phyloP scores from a whole-genome alignment of 2,329 filamentous ascomycete species.

The Scytalidium lignicola region DNA sequence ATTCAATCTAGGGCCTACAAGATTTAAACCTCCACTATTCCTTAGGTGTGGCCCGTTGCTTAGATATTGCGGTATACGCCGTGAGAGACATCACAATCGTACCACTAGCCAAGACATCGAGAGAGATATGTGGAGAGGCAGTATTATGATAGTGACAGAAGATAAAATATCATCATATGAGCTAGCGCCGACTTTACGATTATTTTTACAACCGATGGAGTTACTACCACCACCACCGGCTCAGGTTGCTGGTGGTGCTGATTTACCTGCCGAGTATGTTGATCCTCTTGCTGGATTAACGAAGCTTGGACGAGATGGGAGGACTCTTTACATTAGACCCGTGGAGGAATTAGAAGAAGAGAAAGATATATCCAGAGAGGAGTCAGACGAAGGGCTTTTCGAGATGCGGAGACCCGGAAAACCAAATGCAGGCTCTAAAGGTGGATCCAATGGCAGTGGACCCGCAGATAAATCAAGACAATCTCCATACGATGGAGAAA shows the following conservation, averaged over 20 bases:
- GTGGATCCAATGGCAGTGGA: conserved; percentile 12
- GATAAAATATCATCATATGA: conserved; percentile 80
- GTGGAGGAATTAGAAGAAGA: conserved; percentile 80
- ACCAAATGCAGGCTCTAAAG: conserved; percentile 47
- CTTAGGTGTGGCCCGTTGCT: conserved; percentile 87
- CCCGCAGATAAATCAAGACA: conserved; percentile 40
- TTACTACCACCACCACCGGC: conserved; percentile 72
- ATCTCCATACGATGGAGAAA: conserved; percentile 68
- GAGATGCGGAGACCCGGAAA: conserved; percentile 55
- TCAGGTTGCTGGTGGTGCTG: conserved; percentile 57
- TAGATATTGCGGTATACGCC: conserved; percentile 79
- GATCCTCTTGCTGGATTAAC: conserved; percentile 85
- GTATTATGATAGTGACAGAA: conserved; percentile 89
- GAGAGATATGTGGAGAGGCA: conserved; percentile 85
- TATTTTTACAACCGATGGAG: conserved; percentile 85
- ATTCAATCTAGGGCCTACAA: conserved; percentile 44
- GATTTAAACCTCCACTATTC: conserved; percentile 78
- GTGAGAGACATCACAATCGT: conserved; percentile 44
- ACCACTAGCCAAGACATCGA: conserved; percentile 38
- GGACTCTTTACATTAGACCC: conserved; percentile 81
- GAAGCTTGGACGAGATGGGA: conserved; percentile 78
- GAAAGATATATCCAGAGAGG: conserved; percentile 71
- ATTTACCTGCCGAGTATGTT: conserved; percentile 73
- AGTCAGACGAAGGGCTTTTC: conserved; percentile 79
- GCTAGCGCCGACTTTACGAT: conserved; percentile 70